Base-by-base conservation (phyloP, 1,284 basidiomycete species). In the Puccinia sorghi region DNA sequence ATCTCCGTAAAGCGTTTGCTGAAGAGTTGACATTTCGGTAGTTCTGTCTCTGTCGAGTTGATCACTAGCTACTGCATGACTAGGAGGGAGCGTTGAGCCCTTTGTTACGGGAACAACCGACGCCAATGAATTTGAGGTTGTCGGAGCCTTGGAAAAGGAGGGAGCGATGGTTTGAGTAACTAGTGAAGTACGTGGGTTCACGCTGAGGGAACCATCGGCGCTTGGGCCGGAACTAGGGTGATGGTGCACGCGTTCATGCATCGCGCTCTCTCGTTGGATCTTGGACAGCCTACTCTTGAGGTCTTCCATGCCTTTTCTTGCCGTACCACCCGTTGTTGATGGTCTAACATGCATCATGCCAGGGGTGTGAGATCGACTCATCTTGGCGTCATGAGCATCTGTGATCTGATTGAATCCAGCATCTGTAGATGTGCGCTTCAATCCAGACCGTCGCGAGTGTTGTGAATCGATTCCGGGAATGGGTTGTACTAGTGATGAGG, bases 341-440 rank as follows among this genome's bases (percentile, higher is more conserved):
- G 46, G n/a, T 43, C 50, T 70, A 9, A 59, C 25, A 43, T 67
- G 43, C 63, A 57, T 54, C 37, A 72, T 25, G 9, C 57, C 72
- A 41, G 76, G 76, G 6, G 56, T 70, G 32, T 79, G 67, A 72
- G 76, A 70, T 54, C 76, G 52, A 43, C 57, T 59, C 37, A 72
- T 71, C 59, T 79, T 79, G 37, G 76, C 56, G 27, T 79, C 76
- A 43, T 72, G 76, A 17, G 69, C n/a, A 37, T 79, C 76, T 48
- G 75, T 71, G 9, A 56, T 70, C 27, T 77, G 56, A 41, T 39
- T 66, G 43, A 78, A 78, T 46, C 75, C 75, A 32, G 75, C 75
- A 39, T 79, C 69, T 43, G 76, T 64, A 59, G 76, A 72, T 5
- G 76, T 79, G n/a, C 67, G 54, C 67, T 79, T 79, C 27, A 72